A percentile compares a stretch with the other conserved stretches of the same genome.
These are phyloP conservation scores for Cruciata laevipes DNA, from an alignment of 257 asterid genomes.

Conservation along the genomic window DNA sequence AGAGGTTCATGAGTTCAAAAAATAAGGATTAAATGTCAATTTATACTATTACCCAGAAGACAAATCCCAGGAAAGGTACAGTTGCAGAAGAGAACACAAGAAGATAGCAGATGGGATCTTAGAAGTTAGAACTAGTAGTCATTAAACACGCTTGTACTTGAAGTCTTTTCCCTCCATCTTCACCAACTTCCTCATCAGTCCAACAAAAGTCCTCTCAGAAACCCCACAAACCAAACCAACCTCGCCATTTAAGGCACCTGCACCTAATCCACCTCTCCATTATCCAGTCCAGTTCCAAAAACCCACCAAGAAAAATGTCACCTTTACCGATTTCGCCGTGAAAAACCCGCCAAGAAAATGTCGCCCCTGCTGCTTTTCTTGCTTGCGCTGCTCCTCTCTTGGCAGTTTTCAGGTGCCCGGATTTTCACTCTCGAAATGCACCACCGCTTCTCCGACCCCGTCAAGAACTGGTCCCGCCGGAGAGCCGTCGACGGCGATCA, in stretches of 20 bases:
- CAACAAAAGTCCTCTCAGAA: conserved; percentile 1
- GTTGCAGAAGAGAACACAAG: not conserved
- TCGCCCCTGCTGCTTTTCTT: conserved; percentile 22
- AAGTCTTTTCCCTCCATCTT: conserved; percentile 16
- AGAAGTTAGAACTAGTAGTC: not conserved
- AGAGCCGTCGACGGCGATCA: conserved; percentile 20
- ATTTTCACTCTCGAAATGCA: conserved; percentile 67
- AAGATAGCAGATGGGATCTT: not conserved
- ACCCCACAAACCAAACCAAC: conserved; percentile 7
- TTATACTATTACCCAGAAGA: not conserved
- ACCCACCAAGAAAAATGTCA: conserved; percentile 34
- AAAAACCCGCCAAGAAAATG: conserved; percentile 32
- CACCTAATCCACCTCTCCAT: conserved; percentile 2
- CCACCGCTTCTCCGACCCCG: conserved; percentile 73
- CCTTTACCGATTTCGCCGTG: conserved; percentile 24
- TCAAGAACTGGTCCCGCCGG: conserved; percentile 50
- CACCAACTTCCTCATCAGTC: conserved; percentile 13
- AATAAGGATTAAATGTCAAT: too few relatives aligned
- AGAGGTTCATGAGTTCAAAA: too few relatives aligned
- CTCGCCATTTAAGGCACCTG: conserved; percentile 1
- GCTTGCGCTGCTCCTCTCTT: conserved; percentile 19
- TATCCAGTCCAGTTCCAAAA: not conserved
- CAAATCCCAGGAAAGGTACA: not conserved
- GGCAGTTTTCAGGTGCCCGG: conserved; percentile 32
- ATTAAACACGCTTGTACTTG: conserved; percentile 8